phyloP scores from a whole-genome alignment of 2,329 filamentous ascomycete genomes.

The Sporothrix sp. region DNA sequence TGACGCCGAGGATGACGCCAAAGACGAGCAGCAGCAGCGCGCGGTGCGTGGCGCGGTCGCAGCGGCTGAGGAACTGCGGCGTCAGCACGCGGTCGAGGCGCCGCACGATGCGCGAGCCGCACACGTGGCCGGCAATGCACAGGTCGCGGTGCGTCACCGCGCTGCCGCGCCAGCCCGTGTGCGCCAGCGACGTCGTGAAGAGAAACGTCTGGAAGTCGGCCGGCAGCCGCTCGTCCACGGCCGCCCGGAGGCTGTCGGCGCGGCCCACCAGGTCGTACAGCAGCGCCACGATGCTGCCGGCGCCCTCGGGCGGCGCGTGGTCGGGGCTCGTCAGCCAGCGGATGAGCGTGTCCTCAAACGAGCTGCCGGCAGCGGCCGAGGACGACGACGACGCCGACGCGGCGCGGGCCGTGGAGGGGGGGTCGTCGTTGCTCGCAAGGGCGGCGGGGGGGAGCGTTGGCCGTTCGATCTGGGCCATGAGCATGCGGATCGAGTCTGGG shows the following conservation, averaged over 20 bases:
- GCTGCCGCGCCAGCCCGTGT: constrained; percentile 18
- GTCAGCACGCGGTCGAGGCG: constrained; percentile 25
- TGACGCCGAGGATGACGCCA: constrained; percentile 23
- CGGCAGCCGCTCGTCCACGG: constrained; percentile 19
- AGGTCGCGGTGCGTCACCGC: constrained; percentile 18
- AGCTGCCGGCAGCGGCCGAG: neutral
- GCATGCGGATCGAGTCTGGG: constrained; percentile 11
- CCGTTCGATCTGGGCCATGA: constrained; percentile 15
- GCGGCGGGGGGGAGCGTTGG: neutral
- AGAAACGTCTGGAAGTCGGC: constrained; percentile 23
- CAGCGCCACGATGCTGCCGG: constrained; percentile 23
- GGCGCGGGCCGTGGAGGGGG: neutral
- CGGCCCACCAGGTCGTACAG: constrained; percentile 21
- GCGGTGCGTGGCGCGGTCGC: constrained; percentile 20
- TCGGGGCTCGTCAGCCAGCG: constrained; percentile 23
- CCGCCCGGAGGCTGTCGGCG: constrained; percentile 17
- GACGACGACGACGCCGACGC: neutral
- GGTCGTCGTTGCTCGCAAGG: neutral
- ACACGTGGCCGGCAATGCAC: constrained; percentile 20
- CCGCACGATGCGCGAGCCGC: constrained; percentile 22
- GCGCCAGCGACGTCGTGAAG: constrained; percentile 22
- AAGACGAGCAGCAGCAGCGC: constrained; percentile 24
- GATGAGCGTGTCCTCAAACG: constrained; percentile 22
- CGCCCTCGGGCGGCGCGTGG: constrained; percentile 21
- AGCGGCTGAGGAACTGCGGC: constrained; percentile 22